A percentile compares a stretch with the other conserved stretches of the same genome.
Evolutionary conservation across 106 monocot species (phyloP).

Genomic region (Allium cepa): DNA sequence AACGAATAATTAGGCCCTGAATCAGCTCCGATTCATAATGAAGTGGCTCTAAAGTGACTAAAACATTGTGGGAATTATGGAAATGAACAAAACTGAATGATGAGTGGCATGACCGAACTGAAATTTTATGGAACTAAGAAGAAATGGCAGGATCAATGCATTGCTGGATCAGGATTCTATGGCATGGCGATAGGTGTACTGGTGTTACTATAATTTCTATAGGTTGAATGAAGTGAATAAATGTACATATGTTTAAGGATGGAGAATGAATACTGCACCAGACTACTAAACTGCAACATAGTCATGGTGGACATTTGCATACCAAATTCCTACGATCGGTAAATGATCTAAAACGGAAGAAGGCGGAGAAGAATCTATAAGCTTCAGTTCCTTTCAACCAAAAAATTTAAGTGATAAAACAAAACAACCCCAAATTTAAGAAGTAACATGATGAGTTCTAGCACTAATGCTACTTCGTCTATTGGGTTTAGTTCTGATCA

Average conservation of each 20-base stretch:
- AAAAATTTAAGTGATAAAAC: no score
- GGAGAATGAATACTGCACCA: not conserved
- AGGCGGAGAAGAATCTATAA: slow-evolving; percentile 1
- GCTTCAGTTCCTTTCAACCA: not conserved
- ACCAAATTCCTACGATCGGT: not conserved
- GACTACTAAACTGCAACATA: not conserved
- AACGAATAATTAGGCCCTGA: no score
- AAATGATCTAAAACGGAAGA: not conserved
- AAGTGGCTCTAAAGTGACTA: no score
- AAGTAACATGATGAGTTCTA: not conserved
- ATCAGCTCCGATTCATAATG: no score
- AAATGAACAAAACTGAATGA: no score
- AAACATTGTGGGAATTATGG: no score
- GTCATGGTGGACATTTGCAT: not conserved
- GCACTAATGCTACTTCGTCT: not conserved
- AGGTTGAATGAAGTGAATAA: not conserved
- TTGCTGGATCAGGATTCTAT: no score
- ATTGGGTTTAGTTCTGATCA: slow-evolving; percentile 3
- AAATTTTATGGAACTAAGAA: no score
- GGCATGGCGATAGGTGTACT: no score
- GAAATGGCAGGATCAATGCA: no score
- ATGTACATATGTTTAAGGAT: not conserved
- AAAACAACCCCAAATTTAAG: slow-evolving; percentile 1
- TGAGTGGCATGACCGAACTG: no score
- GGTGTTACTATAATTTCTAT: no score